These are phyloP conservation scores for Fusarium burgessii DNA, from an alignment of 2,329 filamentous ascomycete genomes.

Conservation along the genomic window DNA sequence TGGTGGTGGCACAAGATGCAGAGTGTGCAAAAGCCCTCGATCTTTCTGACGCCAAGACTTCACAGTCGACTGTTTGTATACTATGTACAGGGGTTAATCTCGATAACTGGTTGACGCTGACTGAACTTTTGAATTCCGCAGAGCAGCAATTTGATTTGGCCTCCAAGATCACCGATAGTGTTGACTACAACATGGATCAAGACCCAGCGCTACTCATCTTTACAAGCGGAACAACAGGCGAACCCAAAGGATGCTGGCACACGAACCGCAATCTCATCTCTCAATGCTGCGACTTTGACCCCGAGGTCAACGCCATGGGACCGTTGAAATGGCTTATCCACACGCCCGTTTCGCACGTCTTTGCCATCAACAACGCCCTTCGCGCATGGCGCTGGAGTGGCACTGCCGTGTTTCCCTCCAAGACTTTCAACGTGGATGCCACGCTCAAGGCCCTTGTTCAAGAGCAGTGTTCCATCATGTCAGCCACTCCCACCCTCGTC, in stretches of 20 bases:
- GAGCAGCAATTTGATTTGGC: neutral
- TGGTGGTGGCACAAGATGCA: constrained; percentile 51
- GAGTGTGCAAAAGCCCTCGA: constrained; percentile 38
- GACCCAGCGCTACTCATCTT: constrained; percentile 58
- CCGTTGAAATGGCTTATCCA: constrained; percentile 54
- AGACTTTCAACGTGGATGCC: constrained; percentile 50
- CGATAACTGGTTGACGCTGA: constrained; percentile 41
- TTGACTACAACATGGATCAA: constrained; percentile 2
- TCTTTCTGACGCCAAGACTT: neutral
- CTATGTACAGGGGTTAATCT: constrained; percentile 39
- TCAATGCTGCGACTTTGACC: constrained; percentile 53
- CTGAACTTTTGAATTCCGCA: constrained; percentile 10
- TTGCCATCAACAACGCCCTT: constrained; percentile 55
- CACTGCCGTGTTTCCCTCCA: constrained; percentile 52
- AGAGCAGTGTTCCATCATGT: constrained; percentile 54
- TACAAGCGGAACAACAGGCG: constrained; percentile 62
- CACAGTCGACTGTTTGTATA: constrained; percentile 30
- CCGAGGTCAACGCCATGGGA: constrained; percentile 46
- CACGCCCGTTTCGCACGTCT: constrained; percentile 54
- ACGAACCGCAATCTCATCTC: constrained; percentile 56
- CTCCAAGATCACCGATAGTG: neutral
- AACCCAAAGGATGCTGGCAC: constrained; percentile 60
- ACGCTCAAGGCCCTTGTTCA: constrained; percentile 49
- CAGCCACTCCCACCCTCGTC: constrained; percentile 55
- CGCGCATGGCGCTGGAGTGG: constrained; percentile 54